Conservation (phyloP, 2,329 filamentous ascomycete species). For the Curvularia lunata region DNA sequence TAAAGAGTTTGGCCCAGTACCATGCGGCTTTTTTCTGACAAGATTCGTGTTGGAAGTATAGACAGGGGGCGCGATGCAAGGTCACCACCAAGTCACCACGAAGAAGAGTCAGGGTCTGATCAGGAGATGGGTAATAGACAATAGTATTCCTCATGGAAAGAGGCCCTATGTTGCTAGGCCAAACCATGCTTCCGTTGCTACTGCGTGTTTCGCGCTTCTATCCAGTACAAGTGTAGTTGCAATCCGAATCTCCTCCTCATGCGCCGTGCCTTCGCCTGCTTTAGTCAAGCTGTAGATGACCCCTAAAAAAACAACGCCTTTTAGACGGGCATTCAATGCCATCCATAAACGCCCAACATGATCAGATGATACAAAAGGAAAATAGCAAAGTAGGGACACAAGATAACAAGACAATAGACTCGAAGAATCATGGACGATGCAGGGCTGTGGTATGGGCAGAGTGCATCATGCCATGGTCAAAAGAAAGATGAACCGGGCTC, state of each 20-base stretch:
- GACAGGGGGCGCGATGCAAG: not conserved
- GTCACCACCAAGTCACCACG: not conserved
- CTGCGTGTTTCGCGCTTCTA: not conserved
- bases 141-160: constrained; percentile 6
- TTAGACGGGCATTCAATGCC: constrained; percentile 28
- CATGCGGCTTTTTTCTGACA: no score
- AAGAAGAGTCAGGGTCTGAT: not conserved
- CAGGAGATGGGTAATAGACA: not conserved
- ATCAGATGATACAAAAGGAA: constrained; percentile 20
- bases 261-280: constrained; percentile 12
- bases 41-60: not conserved
- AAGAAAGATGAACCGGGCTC: not conserved
- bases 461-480: not conserved
- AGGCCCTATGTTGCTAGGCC: constrained; percentile 8
- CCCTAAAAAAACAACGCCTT: constrained; percentile 18
- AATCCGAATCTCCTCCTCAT: constrained; percentile 3
- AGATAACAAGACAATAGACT: constrained; percentile 12
- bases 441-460: not conserved
- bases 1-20: not conserved
- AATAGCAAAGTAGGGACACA: constrained; percentile 7
- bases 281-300: constrained; percentile 26
- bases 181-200: constrained; percentile 1
- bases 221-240: constrained; percentile 9
- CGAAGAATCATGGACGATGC: constrained; percentile 5
- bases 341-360: constrained; percentile 36